phyloP scores from a whole-genome alignment of 768 basidiomycete genomes.

The Dacryopinax spathularia region DNA sequence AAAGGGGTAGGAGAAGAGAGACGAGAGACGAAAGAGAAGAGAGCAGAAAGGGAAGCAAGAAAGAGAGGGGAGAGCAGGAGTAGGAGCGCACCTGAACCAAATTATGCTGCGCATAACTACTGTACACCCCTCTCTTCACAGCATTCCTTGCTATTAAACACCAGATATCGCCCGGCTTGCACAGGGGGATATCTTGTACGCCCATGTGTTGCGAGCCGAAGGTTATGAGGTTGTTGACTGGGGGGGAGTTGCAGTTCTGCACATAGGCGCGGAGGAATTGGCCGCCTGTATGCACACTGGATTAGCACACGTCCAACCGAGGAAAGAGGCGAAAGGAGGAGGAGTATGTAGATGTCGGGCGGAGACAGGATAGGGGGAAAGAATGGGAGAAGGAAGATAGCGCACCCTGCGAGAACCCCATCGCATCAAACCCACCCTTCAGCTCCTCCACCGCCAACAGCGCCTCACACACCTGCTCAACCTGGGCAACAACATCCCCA shows the following conservation, averaged over 20 bases:
- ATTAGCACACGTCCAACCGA: too few species aligned
- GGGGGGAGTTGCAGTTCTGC: constrained; percentile 58
- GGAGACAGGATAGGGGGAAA: not conserved
- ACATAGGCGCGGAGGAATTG: constrained; percentile 80
- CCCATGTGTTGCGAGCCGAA: constrained; percentile 86
- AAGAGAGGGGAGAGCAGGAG: not conserved
- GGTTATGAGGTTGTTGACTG: constrained; percentile 66
- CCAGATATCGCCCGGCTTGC: constrained; percentile 47
- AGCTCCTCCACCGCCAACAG: constrained; percentile 51
- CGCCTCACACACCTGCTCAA: constrained; percentile 50
- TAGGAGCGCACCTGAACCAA: constrained; percentile 44
- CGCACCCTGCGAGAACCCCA: constrained; percentile 76
- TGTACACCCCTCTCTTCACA: constrained; percentile 51
- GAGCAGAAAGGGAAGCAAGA: not conserved
- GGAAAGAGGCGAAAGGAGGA: not conserved
- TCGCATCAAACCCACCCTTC: constrained; percentile 59
- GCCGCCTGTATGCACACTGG: constrained; percentile 35
- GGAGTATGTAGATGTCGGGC: not conserved
- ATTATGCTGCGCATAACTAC: constrained; percentile 60
- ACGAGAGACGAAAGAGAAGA: not conserved
- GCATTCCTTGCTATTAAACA: constrained; percentile 55
- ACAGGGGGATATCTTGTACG: constrained; percentile 57
- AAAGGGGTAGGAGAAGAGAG: not conserved
- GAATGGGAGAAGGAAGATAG: not conserved
- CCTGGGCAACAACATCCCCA: constrained; percentile 60